A percentile compares a stretch with the other conserved stretches of the same genome.
These are phyloP conservation scores for Silene latifolia DNA, from an alignment of 148 eudicot genomes.

Conservation along the genomic window DNA sequence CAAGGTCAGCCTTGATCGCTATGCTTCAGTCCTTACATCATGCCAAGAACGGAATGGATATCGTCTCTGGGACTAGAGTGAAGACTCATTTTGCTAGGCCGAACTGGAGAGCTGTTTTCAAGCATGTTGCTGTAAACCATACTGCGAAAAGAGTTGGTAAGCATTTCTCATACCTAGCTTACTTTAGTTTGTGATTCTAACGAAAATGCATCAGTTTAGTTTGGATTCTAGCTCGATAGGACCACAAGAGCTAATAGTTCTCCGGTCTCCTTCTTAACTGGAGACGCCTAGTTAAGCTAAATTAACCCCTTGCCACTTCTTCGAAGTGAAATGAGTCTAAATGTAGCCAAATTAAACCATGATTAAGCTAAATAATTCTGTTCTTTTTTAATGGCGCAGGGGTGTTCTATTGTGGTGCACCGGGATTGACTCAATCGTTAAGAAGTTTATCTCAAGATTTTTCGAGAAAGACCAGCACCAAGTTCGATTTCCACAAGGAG, in stretches of 20 bases:
- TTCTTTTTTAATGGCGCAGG: constrained; percentile 24
- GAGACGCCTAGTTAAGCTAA: too few relatives aligned
- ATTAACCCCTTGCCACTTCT: too few relatives aligned
- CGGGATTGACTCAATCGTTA: constrained; percentile 32
- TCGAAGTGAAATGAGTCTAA: neutral
- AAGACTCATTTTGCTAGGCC: constrained; percentile 49
- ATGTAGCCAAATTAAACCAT: neutral
- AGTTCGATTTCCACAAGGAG: constrained; percentile 53
- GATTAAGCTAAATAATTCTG: neutral
- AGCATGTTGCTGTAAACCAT: constrained; percentile 42
- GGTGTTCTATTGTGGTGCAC: constrained; percentile 50
- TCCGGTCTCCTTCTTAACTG: neutral
- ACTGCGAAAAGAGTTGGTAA: constrained; percentile 41
- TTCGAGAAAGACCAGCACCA: constrained; percentile 38
- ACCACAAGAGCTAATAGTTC: neutral
- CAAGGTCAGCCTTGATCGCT: constrained; percentile 44
- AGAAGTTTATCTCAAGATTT: constrained; percentile 34
- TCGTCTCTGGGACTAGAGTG: constrained; percentile 40
- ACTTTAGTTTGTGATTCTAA: neutral
- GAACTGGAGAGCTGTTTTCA: constrained; percentile 43
- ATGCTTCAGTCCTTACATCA: constrained; percentile 53
- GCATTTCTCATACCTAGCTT: constrained; percentile 3
- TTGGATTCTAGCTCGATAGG: neutral
- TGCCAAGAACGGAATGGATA: constrained; percentile 45
- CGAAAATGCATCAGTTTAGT: neutral